Evolutionary conservation across 352 stramenopile species (phyloP).

Genomic region (Phytophthora sojae): DNA sequence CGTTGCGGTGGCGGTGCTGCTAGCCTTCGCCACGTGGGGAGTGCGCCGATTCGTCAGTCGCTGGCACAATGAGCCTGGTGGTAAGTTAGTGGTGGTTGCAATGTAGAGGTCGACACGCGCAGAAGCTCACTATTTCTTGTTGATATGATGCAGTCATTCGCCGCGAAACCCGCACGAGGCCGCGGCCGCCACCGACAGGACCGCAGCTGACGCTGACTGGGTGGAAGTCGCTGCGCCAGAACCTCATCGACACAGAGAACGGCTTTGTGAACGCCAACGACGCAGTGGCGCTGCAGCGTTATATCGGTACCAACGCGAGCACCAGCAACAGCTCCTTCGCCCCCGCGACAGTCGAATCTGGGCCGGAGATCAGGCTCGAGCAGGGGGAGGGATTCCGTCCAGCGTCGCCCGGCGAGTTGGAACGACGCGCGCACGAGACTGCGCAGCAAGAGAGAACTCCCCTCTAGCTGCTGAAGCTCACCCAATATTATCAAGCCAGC

Average conservation of each 20-base stretch:
- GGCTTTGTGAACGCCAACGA: slow-evolving; percentile 28
- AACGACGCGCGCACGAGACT: slow-evolving; percentile 16
- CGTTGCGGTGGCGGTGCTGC: slow-evolving; percentile 25
- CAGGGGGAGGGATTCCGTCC: slow-evolving; percentile 36
- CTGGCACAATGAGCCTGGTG: slow-evolving; percentile 1
- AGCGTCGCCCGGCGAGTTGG: slow-evolving; percentile 27
- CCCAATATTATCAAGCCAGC: slow-evolving; percentile 5
- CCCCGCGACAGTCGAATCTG: slow-evolving; percentile 5
- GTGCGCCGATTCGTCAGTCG: slow-evolving; percentile 24
- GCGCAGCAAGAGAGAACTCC: slow-evolving; percentile 8
- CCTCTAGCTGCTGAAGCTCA: slow-evolving; percentile 10
- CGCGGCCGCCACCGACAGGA: slow-evolving; percentile 29
- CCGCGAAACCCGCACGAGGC: slow-evolving; percentile 14
- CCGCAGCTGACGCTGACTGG: slow-evolving; percentile 53
- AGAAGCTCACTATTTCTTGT: slow-evolving; percentile 1
- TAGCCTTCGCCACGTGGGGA: slow-evolving; percentile 37
- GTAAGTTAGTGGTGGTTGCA: slow-evolving; percentile 15
- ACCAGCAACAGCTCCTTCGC: slow-evolving; percentile 1
- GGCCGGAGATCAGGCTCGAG: slow-evolving; percentile 28
- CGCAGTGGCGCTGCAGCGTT: slow-evolving; percentile 20
- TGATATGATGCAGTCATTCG: slow-evolving; percentile 17
- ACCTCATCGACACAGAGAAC: slow-evolving; percentile 61
- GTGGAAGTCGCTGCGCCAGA: slow-evolving; percentile 65
- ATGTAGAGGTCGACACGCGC: neutral
- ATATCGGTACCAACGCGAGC: neutral